A percentile compares a stretch with the other conserved stretches of the same genome.
phyloP scores from a whole-genome alignment of 2,329 filamentous ascomycete species.

The Colletotrichum spaethianum region DNA sequence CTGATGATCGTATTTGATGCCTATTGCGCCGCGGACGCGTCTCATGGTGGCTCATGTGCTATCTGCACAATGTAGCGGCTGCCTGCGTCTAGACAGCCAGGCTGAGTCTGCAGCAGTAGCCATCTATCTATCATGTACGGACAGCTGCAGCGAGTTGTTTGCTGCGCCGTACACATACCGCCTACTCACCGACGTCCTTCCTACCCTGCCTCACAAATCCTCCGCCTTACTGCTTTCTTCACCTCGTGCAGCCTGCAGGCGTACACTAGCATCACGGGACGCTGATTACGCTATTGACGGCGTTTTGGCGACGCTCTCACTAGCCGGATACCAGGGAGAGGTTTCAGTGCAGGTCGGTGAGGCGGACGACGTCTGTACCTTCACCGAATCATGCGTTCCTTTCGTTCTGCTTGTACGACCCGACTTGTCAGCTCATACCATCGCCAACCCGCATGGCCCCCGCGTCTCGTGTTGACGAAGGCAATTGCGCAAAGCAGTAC shows the following conservation, averaged over 20 bases:
- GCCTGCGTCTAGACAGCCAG: slow-evolving; percentile 23
- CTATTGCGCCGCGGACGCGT: slow-evolving; percentile 31
- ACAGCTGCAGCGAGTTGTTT: slow-evolving; percentile 17
- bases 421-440: slow-evolving; percentile 35
- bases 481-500: not conserved
- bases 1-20: not conserved
- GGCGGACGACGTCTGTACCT: slow-evolving; percentile 20
- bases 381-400: slow-evolving; percentile 39
- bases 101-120: slow-evolving; percentile 21
- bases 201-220: slow-evolving; percentile 31
- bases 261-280: slow-evolving; percentile 29
- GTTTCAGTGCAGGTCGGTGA: slow-evolving; percentile 32
- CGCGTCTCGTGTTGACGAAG: slow-evolving; percentile 38
- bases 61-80: slow-evolving; percentile 20
- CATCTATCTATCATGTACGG: not conserved
- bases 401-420: slow-evolving; percentile 27
- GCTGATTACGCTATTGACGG: slow-evolving; percentile 28
- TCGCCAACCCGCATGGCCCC: slow-evolving; percentile 30
- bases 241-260: slow-evolving; percentile 36
- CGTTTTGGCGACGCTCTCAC: not conserved
- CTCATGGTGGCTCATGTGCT: slow-evolving; percentile 21
- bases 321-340: not conserved
- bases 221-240: slow-evolving; percentile 40
- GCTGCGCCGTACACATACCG: slow-evolving; percentile 28
- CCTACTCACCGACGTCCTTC: slow-evolving; percentile 19